These are phyloP conservation scores for Rhytidiadelphus loreus DNA, from an alignment of 225 moss, liverwort and hornwort species.

Conservation along the genomic window DNA sequence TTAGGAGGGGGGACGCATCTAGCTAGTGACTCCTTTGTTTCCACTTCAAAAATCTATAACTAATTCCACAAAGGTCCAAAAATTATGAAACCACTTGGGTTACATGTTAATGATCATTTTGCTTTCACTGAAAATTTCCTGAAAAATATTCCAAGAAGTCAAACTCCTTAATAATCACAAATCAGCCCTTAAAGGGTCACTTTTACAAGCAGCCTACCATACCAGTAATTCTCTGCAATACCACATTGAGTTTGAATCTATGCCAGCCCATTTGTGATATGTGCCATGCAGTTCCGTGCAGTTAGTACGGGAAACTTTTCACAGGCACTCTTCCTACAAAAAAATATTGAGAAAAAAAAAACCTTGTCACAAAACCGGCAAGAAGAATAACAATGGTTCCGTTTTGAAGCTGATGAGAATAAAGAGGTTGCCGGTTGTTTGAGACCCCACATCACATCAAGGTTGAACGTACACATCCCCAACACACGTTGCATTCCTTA, in stretches of 20 bases:
- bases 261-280: neutral
- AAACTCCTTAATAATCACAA: too few species aligned
- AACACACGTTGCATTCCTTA: neutral
- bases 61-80: neutral
- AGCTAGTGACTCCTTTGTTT: fast-evolving
- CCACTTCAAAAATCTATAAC: neutral
- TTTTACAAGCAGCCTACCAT: neutral
- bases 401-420: neutral
- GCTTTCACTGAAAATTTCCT: neutral
- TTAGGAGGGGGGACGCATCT: fast-evolving
- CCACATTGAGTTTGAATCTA: neutral
- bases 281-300: neutral
- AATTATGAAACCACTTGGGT: neutral
- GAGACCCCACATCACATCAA: neutral
- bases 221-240: too few species aligned
- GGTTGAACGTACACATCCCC: neutral
- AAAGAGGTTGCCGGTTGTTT: neutral
- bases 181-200: neutral
- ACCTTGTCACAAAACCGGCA: neutral
- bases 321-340: neutral
- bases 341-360: neutral
- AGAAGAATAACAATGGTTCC: neutral
- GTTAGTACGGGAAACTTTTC: neutral
- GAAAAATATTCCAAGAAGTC: neutral
- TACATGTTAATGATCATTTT: neutral